phyloP scores from a whole-genome alignment of 148 eudicot genomes.

The Selenicereus undatus region DNA sequence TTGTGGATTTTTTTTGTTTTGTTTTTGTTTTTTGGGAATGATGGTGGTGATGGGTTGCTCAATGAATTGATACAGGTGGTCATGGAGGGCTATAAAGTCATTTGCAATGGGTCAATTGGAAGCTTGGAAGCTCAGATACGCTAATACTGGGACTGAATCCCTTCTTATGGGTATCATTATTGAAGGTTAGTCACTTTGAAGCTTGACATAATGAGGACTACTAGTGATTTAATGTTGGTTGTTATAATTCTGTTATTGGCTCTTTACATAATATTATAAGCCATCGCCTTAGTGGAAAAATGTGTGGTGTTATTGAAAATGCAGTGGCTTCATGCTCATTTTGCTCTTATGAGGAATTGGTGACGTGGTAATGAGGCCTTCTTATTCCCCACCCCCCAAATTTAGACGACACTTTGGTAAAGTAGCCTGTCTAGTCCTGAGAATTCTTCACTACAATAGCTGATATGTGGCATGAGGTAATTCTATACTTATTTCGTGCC shows the following conservation, averaged over 20 bases:
- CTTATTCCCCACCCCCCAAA: neutral
- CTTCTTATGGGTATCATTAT: slow-evolving; percentile 67
- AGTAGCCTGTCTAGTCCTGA: neutral
- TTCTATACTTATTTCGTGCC: neutral
- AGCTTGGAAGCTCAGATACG: slow-evolving; percentile 63
- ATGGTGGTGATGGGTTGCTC: slow-evolving; percentile 30
- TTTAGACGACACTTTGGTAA: neutral
- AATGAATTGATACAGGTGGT: slow-evolving; percentile 55
- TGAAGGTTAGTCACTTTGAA: slow-evolving; percentile 48
- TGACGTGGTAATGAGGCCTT: neutral
- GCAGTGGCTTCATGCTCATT: neutral
- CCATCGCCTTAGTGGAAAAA: neutral
- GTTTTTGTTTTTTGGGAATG: neutral
- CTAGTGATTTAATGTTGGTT: neutral
- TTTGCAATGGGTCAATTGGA: slow-evolving; percentile 79
- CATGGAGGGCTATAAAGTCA: slow-evolving; percentile 62
- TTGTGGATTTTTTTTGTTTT: neutral
- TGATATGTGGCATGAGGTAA: neutral
- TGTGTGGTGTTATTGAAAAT: neutral
- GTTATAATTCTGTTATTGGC: neutral
- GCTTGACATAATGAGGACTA: neutral
- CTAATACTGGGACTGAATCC: slow-evolving; percentile 67
- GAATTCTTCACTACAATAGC: neutral
- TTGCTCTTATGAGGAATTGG: neutral
- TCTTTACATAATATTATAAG: neutral